phyloP scores from a whole-genome alignment of 2,329 filamentous ascomycete genomes.

The Ascosphaera aggregata region DNA sequence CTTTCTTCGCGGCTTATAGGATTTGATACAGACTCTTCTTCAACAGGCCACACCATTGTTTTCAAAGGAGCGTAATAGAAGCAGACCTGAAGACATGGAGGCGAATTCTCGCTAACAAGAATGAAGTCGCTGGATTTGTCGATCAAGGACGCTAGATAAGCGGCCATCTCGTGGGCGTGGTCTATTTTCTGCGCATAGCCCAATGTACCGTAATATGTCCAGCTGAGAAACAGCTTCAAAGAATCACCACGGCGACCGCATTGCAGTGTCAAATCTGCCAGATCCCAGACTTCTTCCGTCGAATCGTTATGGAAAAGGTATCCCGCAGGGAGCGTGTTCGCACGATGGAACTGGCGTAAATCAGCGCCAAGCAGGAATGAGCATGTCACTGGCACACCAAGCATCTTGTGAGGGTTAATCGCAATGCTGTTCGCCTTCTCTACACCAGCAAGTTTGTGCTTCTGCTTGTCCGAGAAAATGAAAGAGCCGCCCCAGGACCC shows the following conservation, averaged over 20 bases:
- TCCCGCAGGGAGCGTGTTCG: slow-evolving; percentile 68
- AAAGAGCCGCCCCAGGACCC: slow-evolving; percentile 76
- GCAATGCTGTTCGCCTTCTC: slow-evolving; percentile 61
- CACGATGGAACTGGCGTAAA: slow-evolving; percentile 49
- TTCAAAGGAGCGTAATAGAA: slow-evolving; percentile 59
- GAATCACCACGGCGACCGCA: slow-evolving; percentile 72
- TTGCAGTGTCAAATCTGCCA: slow-evolving; percentile 81
- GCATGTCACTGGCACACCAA: slow-evolving; percentile 75
- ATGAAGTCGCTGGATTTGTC: slow-evolving; percentile 34
- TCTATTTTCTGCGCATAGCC: slow-evolving; percentile 53
- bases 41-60: slow-evolving; percentile 17
- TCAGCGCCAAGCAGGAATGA: slow-evolving; percentile 68
- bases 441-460: slow-evolving; percentile 41
- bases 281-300: slow-evolving; percentile 40
- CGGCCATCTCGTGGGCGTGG: slow-evolving; percentile 46
- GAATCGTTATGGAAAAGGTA: slow-evolving; percentile 50
- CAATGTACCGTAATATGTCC: slow-evolving; percentile 64
- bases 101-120: slow-evolving; percentile 50
- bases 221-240: slow-evolving; percentile 68
- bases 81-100: slow-evolving; percentile 81
- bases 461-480: slow-evolving; percentile 46
- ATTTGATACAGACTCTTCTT: slow-evolving; percentile 8
- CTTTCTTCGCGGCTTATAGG: slow-evolving; percentile 12
- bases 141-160: slow-evolving; percentile 41
- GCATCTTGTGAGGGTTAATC: slow-evolving; percentile 94